These are phyloP conservation scores for Cyberlindnera samutprakarnensis DNA, from an alignment of 805 yeast genomes.

Conservation along the genomic window DNA sequence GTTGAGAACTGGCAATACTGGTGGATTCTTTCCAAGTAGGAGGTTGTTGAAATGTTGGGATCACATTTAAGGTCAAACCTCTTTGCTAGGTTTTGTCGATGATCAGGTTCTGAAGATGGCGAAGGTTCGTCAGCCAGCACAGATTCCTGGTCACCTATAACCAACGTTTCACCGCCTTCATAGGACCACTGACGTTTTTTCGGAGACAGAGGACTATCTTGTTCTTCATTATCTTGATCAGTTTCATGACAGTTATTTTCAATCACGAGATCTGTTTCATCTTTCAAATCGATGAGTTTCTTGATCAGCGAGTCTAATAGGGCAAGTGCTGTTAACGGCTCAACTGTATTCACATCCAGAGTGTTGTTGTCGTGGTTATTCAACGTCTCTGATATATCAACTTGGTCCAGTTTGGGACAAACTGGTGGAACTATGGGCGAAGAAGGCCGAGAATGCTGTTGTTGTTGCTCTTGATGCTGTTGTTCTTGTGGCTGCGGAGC, in stretches of 20 bases:
- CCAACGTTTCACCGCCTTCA: background rate
- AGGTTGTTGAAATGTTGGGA: conserved; percentile 19
- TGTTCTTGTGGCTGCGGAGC: background rate
- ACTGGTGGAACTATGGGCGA: conserved; percentile 11
- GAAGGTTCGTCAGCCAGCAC: conserved; percentile 12
- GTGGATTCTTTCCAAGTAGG: conserved; percentile 23
- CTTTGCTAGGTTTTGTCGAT: conserved; percentile 15
- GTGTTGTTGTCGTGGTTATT: background rate
- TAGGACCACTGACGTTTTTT: conserved; percentile 13
- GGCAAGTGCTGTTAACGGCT: conserved; percentile 6
- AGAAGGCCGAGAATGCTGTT: background rate
- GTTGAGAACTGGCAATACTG: conserved; percentile 23
- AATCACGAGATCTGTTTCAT: background rate
- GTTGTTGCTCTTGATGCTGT: background rate
- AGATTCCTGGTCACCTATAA: background rate
- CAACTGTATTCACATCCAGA: conserved; percentile 2
- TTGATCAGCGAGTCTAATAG: conserved; percentile 4
- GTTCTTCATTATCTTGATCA: conserved; percentile 2
- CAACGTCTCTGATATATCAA: conserved; percentile 8
- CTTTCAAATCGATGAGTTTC: background rate
- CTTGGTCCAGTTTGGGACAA: conserved; percentile 4
- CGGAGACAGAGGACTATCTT: conserved; percentile 13
- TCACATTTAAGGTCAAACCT: conserved; percentile 17
- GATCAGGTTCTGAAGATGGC: conserved; percentile 17
- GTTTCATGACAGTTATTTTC: conserved; percentile 1